These are phyloP conservation scores for Verbascum thapsus DNA, from an alignment of 257 asterid genomes.

Conservation along the genomic window DNA sequence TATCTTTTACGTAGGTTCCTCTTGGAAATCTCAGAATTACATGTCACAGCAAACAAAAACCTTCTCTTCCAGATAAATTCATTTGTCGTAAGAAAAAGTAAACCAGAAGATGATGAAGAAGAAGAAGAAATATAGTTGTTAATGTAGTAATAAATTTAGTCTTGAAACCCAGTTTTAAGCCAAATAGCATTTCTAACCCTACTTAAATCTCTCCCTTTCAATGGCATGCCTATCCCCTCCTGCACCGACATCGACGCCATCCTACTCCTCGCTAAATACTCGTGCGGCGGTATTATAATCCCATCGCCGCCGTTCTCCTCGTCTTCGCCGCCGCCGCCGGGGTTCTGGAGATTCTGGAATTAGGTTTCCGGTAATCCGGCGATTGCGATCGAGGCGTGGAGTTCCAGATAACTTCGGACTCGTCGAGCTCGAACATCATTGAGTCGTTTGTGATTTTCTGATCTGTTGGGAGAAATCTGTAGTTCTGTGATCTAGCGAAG, in stretches of 20 bases:
- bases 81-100: too few species aligned
- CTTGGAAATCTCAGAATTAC: neutral
- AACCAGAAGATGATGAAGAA: too few species aligned
- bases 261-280: slow-evolving; percentile 57
- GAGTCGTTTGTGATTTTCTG: slow-evolving; percentile 31
- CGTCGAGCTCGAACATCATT: slow-evolving; percentile 67
- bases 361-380: slow-evolving; percentile 53
- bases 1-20: too few species aligned
- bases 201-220: slow-evolving; percentile 87
- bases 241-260: slow-evolving; percentile 77
- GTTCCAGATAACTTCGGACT: slow-evolving; percentile 75
- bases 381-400: slow-evolving; percentile 43
- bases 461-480: slow-evolving; percentile 50
- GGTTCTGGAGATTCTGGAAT: slow-evolving; percentile 40
- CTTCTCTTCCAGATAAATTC: slow-evolving; percentile 12
- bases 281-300: slow-evolving; percentile 85
- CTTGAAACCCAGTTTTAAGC: slow-evolving; percentile 82
- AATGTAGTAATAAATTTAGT: slow-evolving; percentile 35
- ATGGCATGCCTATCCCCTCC: slow-evolving; percentile 81
- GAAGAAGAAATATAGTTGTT: slow-evolving; percentile 1
- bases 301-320: slow-evolving; percentile 43
- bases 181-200: slow-evolving; percentile 89
- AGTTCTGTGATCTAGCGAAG: slow-evolving; percentile 48
- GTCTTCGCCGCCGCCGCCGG: slow-evolving; percentile 36
- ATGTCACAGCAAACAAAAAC: neutral